Conservation (phyloP, 1,284 basidiomycete genomes). For the Schizophyllum commune region DNA sequence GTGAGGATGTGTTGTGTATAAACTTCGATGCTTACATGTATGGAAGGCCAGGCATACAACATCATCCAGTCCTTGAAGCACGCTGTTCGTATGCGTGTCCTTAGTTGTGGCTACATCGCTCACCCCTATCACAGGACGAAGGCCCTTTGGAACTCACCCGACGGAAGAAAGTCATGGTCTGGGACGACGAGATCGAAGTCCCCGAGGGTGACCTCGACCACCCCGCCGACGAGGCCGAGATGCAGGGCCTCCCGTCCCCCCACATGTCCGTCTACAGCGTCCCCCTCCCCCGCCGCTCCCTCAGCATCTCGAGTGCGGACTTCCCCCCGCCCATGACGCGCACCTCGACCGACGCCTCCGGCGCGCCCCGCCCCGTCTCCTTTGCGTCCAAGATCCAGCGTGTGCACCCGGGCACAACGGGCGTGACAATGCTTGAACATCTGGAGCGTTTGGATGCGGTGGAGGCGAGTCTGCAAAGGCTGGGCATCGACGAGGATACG, state of each 20-base stretch:
- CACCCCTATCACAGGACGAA: slow-evolving; percentile 41
- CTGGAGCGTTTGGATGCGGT: slow-evolving; percentile 75
- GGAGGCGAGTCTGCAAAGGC: slow-evolving; percentile 66
- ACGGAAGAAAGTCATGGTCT: slow-evolving; percentile 69
- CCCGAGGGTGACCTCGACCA: slow-evolving; percentile 47
- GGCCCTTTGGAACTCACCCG: slow-evolving; percentile 79
- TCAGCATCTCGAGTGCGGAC: slow-evolving; percentile 61
- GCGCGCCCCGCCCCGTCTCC: slow-evolving; percentile 63
- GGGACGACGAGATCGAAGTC: slow-evolving; percentile 81
- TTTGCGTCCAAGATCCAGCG: slow-evolving; percentile 72
- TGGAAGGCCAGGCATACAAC: slow-evolving; percentile 72
- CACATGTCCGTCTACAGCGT: slow-evolving; percentile 54
- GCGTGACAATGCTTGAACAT: slow-evolving; percentile 74
- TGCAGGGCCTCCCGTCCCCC: slow-evolving; percentile 32
- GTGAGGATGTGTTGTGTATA: neutral
- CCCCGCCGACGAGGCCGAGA: slow-evolving; percentile 11
- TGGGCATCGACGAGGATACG: slow-evolving; percentile 49
- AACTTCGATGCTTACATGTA: neutral
- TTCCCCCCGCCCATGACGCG: slow-evolving; percentile 58
- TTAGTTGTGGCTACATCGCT: slow-evolving; percentile 5
- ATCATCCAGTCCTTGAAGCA: slow-evolving; percentile 78
- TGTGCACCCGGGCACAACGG: slow-evolving; percentile 75
- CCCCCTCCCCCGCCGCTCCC: slow-evolving; percentile 48
- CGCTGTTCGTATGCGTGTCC: slow-evolving; percentile 37
- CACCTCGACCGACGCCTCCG: slow-evolving; percentile 54